Conservation (phyloP, 352 stramenopile genomes). For the Chrysophaeum taylorii region DNA sequence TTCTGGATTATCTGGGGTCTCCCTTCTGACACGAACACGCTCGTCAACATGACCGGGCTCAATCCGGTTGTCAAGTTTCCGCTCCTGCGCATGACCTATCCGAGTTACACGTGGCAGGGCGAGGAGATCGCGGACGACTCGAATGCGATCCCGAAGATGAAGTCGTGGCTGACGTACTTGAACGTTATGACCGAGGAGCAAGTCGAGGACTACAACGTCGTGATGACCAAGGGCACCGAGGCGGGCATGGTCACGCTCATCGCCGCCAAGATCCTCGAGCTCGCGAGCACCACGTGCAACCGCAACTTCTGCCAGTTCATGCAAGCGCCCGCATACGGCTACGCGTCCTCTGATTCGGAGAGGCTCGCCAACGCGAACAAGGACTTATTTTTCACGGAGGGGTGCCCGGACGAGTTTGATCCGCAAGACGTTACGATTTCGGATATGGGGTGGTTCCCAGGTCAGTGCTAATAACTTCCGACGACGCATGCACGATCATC, state of each 20-base stretch:
- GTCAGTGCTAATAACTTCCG: too few relatives aligned
- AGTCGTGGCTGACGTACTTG: conserved; percentile 23
- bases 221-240: conserved; percentile 24
- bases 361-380: conserved; percentile 8
- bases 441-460: too few relatives aligned
- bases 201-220: conserved; percentile 14
- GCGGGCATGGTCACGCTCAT: conserved; percentile 13
- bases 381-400: conserved; percentile 22
- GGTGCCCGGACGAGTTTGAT: conserved; percentile 19
- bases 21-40: conserved; percentile 20
- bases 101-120: neutral
- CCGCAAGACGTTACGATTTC: too few relatives aligned
- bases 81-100: conserved; percentile 18
- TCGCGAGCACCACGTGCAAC: conserved; percentile 25
- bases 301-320: conserved; percentile 23
- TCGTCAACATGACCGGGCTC: conserved; percentile 15
- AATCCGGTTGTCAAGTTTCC: conserved; percentile 21
- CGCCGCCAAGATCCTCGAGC: conserved; percentile 21
- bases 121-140: neutral
- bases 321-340: conserved; percentile 23
- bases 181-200: conserved; percentile 16
- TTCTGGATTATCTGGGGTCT: conserved; percentile 23
- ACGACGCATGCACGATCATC: conserved; percentile 16
- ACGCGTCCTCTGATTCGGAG: conserved; percentile 12
- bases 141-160: conserved; percentile 5